Evolutionary conservation across 805 yeast genomes (phyloP), one percentile per base, ranked within the genome.

Genomic region (Cyberlindnera xishuangbannaensis): DNA sequence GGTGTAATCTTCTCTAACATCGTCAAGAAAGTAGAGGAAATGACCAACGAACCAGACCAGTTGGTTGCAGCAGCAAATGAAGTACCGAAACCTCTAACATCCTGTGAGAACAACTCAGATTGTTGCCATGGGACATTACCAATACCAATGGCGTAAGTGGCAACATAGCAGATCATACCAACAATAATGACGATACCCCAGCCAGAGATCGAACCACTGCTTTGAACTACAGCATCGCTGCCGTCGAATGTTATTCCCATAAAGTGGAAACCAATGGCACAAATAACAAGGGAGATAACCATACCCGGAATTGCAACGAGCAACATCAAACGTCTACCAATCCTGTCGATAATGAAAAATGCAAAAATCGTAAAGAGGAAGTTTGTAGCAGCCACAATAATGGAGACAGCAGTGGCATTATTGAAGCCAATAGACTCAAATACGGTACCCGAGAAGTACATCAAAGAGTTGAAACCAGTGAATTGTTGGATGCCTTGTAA

Each of bases 111-210:
- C 53, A 90, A 65, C 61, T 90, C 98, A 37, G 90, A 82, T 55
- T 92, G 97, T 56, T 90, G 95, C 98, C 98, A 90, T 36, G 97
- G 97, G 35, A 86, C 92, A 58, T 90, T 88, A 62, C 98, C 98
- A 47, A 88, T 84, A 47, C 97, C 97, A 45, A 85, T 66, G 30
- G 97, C 95, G 56, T 88, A 90, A 34, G 81, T 77, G 3, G 95
- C 96, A 28, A 88, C 96, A 54, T 68, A 92, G 25, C 76, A 57
- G 43, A 90, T 85, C 84, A 88, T 87, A 33, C 86, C 78, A 24
- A 87, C 69, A 43, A 92, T 81, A 34, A 90, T 76, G 12, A 88
- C 78, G 41, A 83, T 74, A 15, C 96, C 95, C 96, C 97, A 88
- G 3, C 86, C 78, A 18, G 76, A 62, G 34, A 80, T 76, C 9